Evolutionary conservation across 2,329 filamentous ascomycete species (phyloP).

Genomic region (Claviceps fusiformis): DNA sequence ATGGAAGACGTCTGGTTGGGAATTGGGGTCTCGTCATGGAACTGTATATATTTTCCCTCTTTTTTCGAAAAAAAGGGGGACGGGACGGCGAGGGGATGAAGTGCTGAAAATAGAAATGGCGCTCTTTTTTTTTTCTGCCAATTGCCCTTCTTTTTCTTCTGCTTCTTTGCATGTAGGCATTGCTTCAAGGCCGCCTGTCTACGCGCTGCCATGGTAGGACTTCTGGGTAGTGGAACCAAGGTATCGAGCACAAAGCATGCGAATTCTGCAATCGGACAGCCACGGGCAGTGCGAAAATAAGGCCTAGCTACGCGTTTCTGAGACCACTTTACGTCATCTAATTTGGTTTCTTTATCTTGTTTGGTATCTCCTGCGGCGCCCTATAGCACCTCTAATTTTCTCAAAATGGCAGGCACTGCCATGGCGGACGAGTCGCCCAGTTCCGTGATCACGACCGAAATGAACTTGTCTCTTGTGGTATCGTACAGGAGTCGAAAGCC

Average conservation of each 20-base stretch:
- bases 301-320: too few relatives aligned
- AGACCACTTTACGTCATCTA: background rate
- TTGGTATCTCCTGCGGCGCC: background rate
- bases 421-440: slow-evolving; percentile 76
- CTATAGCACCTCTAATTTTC: slow-evolving; percentile 44
- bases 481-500: slow-evolving; percentile 68
- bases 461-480: slow-evolving; percentile 74
- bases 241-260: too few relatives aligned
- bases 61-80: background rate
- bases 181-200: too few relatives aligned
- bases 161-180: too few relatives aligned
- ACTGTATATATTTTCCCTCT: background rate
- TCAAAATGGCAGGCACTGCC: slow-evolving; percentile 56
- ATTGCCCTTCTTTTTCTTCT: too few relatives aligned
- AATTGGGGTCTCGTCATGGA: background rate
- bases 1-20: too few relatives aligned
- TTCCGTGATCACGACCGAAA: slow-evolving; percentile 84
- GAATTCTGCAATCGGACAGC: too few relatives aligned
- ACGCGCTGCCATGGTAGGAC: too few relatives aligned
- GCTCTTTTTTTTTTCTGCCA: background rate
- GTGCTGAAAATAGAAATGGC: background rate
- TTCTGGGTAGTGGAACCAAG: too few relatives aligned
- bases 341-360: background rate
- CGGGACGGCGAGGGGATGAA: too few relatives aligned
- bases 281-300: too few relatives aligned